Conservation (phyloP, 345 rosid genomes). For the Camelina neglecta region DNA sequence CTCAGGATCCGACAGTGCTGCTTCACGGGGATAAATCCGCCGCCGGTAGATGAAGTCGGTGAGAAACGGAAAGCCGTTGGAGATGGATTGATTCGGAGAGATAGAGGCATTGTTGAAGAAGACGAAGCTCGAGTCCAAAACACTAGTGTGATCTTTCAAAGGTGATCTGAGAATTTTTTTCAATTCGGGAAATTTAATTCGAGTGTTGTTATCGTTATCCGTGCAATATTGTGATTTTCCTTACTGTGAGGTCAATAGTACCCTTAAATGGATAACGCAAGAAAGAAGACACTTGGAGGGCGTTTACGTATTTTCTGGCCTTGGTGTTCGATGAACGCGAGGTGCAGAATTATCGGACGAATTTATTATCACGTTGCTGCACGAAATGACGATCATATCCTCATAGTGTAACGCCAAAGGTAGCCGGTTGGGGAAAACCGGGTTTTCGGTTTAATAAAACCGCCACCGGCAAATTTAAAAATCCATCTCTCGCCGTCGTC, state of each 20-base stretch:
- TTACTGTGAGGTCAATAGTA: neutral
- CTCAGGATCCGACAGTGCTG: slow-evolving; percentile 30
- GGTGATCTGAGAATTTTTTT: neutral
- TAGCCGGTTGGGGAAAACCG: too few species aligned
- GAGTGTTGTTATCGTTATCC: slow-evolving; percentile 15
- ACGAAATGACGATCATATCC: neutral
- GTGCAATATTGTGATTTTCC: neutral
- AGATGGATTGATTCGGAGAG: slow-evolving; percentile 42
- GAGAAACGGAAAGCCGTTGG: slow-evolving; percentile 46
- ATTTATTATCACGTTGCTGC: neutral
- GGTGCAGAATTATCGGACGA: slow-evolving; percentile 3
- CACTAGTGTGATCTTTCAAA: slow-evolving; percentile 20
- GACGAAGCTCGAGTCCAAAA: slow-evolving; percentile 31
- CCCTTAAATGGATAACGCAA: neutral
- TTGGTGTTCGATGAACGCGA: slow-evolving; percentile 27
- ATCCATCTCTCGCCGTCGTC: neutral
- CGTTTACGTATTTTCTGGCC: neutral
- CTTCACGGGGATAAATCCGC: slow-evolving; percentile 3
- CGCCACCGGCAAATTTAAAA: too few species aligned
- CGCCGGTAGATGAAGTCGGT: slow-evolving; percentile 31
- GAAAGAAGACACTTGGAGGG: neutral
- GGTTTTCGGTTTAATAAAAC: too few species aligned
- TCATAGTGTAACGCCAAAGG: neutral
- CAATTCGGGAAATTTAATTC: neutral
- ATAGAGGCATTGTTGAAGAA: slow-evolving; percentile 44